phyloP scores from a whole-genome alignment of 805 yeast species.

The Pichia paraexigua region DNA sequence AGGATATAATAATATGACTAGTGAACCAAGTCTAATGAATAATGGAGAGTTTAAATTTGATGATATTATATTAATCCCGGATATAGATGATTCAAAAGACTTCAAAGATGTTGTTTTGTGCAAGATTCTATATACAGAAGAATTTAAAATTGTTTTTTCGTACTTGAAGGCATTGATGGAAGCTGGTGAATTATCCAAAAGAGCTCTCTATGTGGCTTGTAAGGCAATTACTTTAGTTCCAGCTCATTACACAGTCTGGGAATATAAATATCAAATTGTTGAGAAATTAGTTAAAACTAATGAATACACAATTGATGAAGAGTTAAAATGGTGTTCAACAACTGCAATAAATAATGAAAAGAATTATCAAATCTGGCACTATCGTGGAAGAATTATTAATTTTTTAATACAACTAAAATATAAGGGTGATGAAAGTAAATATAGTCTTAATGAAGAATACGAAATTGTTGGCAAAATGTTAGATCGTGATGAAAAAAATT shows the following conservation, averaged over 20 bases:
- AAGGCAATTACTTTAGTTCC: conserved; percentile 61
- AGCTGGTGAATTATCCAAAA: conserved; percentile 51
- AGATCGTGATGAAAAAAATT: conserved; percentile 77
- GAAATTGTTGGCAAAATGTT: conserved; percentile 63
- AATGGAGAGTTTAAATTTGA: conserved; percentile 8
- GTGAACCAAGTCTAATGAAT: not conserved
- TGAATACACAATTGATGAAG: conserved; percentile 34
- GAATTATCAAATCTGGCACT: conserved; percentile 97
- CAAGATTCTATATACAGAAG: conserved; percentile 63
- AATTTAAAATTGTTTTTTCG: conserved; percentile 57
- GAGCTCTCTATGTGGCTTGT: conserved; percentile 65
- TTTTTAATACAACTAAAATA: conserved; percentile 10
- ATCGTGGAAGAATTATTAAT: conserved; percentile 60
- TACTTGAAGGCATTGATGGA: conserved; percentile 51
- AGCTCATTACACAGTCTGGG: conserved; percentile 92
- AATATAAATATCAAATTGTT: conserved; percentile 51
- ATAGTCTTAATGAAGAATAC: conserved; percentile 43
- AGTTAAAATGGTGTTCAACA: conserved; percentile 73
- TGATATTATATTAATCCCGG: conserved; percentile 12
- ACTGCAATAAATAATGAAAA: conserved; percentile 73
- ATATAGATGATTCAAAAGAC: conserved; percentile 5
- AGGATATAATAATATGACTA: not conserved
- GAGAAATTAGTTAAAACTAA: conserved; percentile 23
- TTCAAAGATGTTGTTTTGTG: conserved; percentile 32
- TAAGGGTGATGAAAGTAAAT: conserved; percentile 15